Evolutionary conservation across 176 grass and related monocot species (phyloP), one percentile per base, ranked within the genome.

Genomic region (Lolium rigidum): DNA sequence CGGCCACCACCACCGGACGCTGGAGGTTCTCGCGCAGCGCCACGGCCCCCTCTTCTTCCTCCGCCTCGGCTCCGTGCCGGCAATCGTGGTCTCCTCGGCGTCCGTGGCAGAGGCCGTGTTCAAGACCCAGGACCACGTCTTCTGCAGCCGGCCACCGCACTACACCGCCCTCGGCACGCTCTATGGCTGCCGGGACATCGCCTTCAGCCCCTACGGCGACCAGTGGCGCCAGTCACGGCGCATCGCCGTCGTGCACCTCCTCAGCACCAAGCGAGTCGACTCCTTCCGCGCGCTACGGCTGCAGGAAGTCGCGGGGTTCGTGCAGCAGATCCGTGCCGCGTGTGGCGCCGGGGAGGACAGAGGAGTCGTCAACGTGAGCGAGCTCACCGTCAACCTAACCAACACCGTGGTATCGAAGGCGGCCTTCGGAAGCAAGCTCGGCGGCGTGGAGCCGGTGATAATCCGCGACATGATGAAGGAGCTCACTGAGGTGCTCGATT

Each of bases 141-240:
- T 91, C 84, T 84, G 74, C 15, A 80, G 70, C 54, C 89, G 89
- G 0, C 83, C 89, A 4, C 62, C 21, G 67, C 76, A 22, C 39
- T 69, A 14, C 78, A 82, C 74, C n/a, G 39, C 83, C 1, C 46
- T 74, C 5, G 87, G 62, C 65, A 4, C 88, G 11, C 18, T 89
- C 0, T 94, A 94, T 54, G 72, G 64, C 49, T 85, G 83, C 50
- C 56, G 58, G 38, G 80, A 94, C 22, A 31, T 93, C n/a, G 61
- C 61, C 10, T 89, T 88, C 76, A 79, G 83, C 11, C 84, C 87
- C 57, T 96, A 91, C 70, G 81, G 91, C 0, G 94, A 95, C 58
- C 82, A 83, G 31, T 96, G 89, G 91, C 84, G 78, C 70, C 84
- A 87, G 11, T 22, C 63, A 6, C 80, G 87, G 11, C 76, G 70